Evolutionary conservation across 1,284 basidiomycete species (phyloP), one percentile per base, ranked within the genome.

Genomic region (Cryptococcus depauperatus): DNA sequence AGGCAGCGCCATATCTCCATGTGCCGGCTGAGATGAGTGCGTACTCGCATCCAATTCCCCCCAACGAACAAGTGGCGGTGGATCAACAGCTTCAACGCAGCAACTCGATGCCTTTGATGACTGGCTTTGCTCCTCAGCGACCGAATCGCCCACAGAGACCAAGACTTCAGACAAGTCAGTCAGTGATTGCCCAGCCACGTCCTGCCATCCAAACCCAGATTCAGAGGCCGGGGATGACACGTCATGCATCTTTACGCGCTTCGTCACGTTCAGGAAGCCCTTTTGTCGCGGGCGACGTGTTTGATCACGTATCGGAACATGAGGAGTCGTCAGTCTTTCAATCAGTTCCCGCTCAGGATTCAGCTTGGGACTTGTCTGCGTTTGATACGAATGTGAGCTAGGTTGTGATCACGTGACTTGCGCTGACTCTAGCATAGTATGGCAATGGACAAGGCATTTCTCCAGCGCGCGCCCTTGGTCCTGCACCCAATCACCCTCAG

Each of bases 391-490:
- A 35, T 18, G 51, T 53, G 28, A 51, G 48, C 43, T 9, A 10
- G n/a, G 14, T 5, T n/a, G 29, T 28, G n/a, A 8, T 9, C 23
- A 13, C 11, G 18, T 45, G 35, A 22, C 37, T 3, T 10, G 21
- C 37, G 38, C 23, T 35, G 26, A 37, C 21, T 11, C 28, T 38
- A n/a, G 25, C 37, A 16, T 35, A 51, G 34, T 48, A 48, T 27
- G 35, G 38, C 23, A 40, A 45, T 30, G 37, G 33, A 16, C 57
- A 59, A 43, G 66, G 66, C 5, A 69, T 69, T 37, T 66, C 66
- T 5, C 66, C 66, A 1, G 61, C 63, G 8, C 58, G 66, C 3
- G 66, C 66, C 4, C 56, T 69, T 6, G 66, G 66, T 41, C 66
- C 66, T 3, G 61, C 65, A 3, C 66, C 66, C 3, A 23, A 28